These are phyloP conservation scores for Erythrophleum fordii DNA, from an alignment of 306 rosid genomes.

Conservation along the genomic window DNA sequence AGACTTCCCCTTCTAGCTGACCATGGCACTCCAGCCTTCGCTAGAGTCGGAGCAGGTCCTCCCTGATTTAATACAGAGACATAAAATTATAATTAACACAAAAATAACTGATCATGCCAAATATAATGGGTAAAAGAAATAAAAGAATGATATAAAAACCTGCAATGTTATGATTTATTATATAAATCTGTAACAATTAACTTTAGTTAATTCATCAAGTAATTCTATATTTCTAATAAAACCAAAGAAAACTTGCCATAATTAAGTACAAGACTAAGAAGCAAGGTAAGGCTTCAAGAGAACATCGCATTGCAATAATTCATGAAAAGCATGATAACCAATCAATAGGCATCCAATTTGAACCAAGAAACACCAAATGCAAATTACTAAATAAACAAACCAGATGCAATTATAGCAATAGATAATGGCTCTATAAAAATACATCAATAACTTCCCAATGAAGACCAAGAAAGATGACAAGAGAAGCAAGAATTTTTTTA, in stretches of 20 bases:
- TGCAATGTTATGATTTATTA: not conserved
- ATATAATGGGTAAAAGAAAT: not conserved
- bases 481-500: not conserved
- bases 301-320: slow-evolving; percentile 1
- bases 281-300: slow-evolving; percentile 18
- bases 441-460: not conserved
- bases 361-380: slow-evolving; percentile 8
- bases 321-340: not conserved
- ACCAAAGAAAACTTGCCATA: slow-evolving; percentile 8
- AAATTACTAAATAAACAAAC: slow-evolving; percentile 3
- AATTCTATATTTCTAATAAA: not conserved
- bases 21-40: slow-evolving; percentile 97
- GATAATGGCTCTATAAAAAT: no score
- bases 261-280: not conserved
- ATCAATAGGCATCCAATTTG: not conserved
- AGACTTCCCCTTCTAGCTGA: slow-evolving; percentile 84
- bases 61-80: slow-evolving; percentile 55
- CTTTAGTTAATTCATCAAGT: not conserved
- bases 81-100: slow-evolving; percentile 23
- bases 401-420: not conserved
- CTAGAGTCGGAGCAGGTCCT: slow-evolving; percentile 72
- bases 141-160: not conserved
- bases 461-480: not conserved
- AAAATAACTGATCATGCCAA: slow-evolving; percentile 1
- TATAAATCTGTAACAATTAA: not conserved